Evolutionary conservation across 2,329 filamentous ascomycete species (phyloP), one percentile per base, ranked within the genome.

Genomic region (Sporothrix variecibatus): DNA sequence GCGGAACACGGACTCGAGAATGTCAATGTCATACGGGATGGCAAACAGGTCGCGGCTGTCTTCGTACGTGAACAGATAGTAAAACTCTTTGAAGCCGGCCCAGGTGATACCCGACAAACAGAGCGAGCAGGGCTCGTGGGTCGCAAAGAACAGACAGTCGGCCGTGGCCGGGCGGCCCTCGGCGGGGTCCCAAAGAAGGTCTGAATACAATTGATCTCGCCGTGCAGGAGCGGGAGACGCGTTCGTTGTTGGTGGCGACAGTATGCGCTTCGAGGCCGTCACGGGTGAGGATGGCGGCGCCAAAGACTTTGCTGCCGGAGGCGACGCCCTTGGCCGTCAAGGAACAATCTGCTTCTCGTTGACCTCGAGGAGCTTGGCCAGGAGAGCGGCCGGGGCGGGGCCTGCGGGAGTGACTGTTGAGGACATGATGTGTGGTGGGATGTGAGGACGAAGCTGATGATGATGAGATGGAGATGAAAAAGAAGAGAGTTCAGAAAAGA

Each of bases 121-220:
- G 2, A 89, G 82, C 60, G 85, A 88, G 81, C 88, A 89, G 0
- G 88, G 88, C 80, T 90, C 87, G 78, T 89, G 87, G 0, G 88
- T 89, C 4, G 87, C 86, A 74, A 89, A 84, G 81, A 90, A 89
- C 78, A 90, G 78, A 81, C 87, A 89, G 77, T 87, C 86, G 9
- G 80, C 79, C 12, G 81, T 77, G 49, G 79, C 74, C 2, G 84
- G 77, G 1, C 80, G 76, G 40, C 62, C 73, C 65, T 80, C 76
- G 15, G 82, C 79, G 75, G 81, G 0, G 78, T 78, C 0, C 83
- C 82, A 80, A 88, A 89, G 81, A 89, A 89, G 43, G 85, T 80
- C 77, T 89, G 87, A 80, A 90, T 89, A 82, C 87, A 89, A 79
- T 89, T 87, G 79, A 89, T 88, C 77, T 90, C 88, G 75, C 87